Conservation (phyloP, 345 rosid species). For the Acer saccharum region DNA sequence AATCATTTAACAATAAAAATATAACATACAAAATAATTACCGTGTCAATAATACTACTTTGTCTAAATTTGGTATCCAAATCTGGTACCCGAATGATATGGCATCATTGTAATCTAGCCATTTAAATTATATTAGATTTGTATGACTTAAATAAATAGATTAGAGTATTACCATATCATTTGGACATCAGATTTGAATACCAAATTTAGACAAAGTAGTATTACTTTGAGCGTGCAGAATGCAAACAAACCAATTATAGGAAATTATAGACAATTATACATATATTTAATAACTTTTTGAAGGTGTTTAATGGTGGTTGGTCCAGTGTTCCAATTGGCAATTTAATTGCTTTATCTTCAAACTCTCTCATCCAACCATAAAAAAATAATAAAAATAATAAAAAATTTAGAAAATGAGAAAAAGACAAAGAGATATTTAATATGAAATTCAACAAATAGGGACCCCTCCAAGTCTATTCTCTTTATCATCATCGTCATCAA, state of each 20-base stretch:
- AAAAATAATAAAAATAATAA: conserved; percentile 6
- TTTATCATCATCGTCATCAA: conserved; percentile 35
- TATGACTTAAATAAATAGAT: no score
- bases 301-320: conserved; percentile 52
- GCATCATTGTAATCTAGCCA: no score
- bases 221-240: no score
- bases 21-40: neutral
- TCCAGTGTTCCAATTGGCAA: conserved; percentile 31
- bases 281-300: neutral
- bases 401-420: neutral
- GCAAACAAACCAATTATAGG: neutral
- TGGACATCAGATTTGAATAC: no score
- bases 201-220: no score
- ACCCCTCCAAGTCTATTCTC: conserved; percentile 24
- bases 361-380: conserved; percentile 49
- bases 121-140: no score
- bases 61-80: no score
- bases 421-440: conserved; percentile 58
- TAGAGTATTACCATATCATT: no score
- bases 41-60: no score
- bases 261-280: neutral
- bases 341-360: conserved; percentile 66
- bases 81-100: no score
- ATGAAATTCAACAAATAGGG: conserved; percentile 32
- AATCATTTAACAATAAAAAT: no score